These are phyloP conservation scores for Onygenales sp. DNA, from an alignment of 2,329 filamentous ascomycete genomes.

Conservation along the genomic window DNA sequence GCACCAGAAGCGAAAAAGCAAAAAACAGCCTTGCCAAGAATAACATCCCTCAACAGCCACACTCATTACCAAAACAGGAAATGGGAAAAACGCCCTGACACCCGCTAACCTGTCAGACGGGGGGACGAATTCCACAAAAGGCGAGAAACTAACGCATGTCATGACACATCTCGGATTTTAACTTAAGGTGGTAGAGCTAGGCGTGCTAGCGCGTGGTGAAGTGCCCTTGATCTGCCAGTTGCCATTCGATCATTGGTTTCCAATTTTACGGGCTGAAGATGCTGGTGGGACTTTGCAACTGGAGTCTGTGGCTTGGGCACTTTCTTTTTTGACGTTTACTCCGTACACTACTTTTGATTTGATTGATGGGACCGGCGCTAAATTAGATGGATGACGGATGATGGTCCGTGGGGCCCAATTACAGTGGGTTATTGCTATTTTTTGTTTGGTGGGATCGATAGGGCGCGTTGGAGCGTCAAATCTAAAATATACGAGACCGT, in stretches of 20 bases:
- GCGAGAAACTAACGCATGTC: not conserved
- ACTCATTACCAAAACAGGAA: not conserved
- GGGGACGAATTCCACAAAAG: no score
- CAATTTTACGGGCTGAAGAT: not conserved
- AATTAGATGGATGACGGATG: not conserved
- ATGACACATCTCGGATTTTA: not conserved
- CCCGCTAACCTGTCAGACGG: no score
- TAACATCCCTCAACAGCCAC: not conserved
- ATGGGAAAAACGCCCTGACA: not conserved
- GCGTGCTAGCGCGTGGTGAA: not conserved
- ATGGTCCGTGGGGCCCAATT: no score
- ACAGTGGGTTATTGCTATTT: no score
- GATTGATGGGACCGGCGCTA: not conserved
- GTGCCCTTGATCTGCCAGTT: not conserved
- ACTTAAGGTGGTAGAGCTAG: not conserved
- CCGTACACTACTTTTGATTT: not conserved
- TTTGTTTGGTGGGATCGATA: no score
- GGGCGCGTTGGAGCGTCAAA: no score
- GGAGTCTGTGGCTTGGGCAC: slow-evolving; percentile 1
- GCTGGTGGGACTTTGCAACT: not conserved
- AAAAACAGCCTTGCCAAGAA: not conserved
- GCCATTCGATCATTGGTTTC: not conserved
- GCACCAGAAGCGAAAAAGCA: not conserved
- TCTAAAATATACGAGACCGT: no score
- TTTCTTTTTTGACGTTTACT: not conserved